Percentiles rank a stretch among this genome's conserved stretches.
Conservation (phyloP, 176 grass and related monocot genomes). For the Chrysopogon serrulatus region DNA sequence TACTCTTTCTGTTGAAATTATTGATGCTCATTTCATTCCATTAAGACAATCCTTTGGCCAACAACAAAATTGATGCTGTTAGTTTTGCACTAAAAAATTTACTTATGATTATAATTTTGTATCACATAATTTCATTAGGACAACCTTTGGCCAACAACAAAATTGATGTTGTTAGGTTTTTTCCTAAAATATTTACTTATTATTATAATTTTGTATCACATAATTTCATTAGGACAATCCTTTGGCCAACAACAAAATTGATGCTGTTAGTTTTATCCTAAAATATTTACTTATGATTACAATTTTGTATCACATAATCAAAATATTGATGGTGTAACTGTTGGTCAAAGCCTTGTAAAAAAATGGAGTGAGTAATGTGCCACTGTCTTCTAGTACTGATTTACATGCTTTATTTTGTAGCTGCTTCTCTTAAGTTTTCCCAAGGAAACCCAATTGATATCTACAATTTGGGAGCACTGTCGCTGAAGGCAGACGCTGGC, state of each 20-base stretch:
- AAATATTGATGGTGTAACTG: neutral
- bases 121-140: neutral
- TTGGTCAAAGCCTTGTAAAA: neutral
- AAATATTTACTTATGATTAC: neutral
- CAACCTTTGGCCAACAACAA: no score
- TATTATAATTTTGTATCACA: no score
- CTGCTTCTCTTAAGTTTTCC: conserved; percentile 39
- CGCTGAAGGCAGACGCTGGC: conserved; percentile 35
- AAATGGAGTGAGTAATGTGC: neutral
- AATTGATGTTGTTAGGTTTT: no score
- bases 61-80: neutral
- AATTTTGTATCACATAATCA: neutral
- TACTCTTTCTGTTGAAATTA: neutral
- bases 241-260: neutral
- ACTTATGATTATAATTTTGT: neutral
- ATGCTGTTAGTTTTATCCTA: neutral
- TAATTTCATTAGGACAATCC: neutral
- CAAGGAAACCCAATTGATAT: conserved; percentile 44
- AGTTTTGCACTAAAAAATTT: neutral
- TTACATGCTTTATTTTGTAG: conserved; percentile 40
- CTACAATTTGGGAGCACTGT: conserved; percentile 52
- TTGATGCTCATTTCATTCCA: neutral
- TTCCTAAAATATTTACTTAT: no score
- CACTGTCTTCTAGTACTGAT: neutral
- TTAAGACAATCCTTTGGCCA: neutral